These are phyloP conservation scores for Aspergillus candidus DNA, from an alignment of 2,329 filamentous ascomycete genomes.

Conservation along the genomic window DNA sequence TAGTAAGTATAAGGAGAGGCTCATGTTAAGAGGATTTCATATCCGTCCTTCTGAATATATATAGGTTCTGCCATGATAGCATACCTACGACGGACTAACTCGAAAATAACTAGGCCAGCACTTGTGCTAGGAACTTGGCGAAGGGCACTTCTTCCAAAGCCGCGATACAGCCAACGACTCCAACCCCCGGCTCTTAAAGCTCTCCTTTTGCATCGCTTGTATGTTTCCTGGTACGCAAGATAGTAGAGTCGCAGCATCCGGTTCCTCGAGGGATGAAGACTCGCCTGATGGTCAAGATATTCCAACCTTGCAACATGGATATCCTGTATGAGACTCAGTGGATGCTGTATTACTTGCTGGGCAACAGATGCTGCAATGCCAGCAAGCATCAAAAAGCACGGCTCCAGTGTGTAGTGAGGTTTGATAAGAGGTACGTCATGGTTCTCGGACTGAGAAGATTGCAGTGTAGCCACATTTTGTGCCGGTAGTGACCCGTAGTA, in stretches of 20 bases:
- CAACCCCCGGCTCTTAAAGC: constrained; percentile 50
- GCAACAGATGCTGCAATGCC: constrained; percentile 54
- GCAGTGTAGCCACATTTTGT: constrained; percentile 24
- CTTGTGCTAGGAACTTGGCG: constrained; percentile 59
- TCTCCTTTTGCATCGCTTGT: constrained; percentile 47
- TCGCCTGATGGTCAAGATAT: constrained; percentile 51
- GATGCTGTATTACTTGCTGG: constrained; percentile 55
- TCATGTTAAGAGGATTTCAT: constrained; percentile 53
- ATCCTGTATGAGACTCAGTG: constrained; percentile 53
- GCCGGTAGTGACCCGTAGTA: constrained; percentile 47
- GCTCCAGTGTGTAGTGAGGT: constrained; percentile 59
- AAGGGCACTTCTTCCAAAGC: constrained; percentile 52
- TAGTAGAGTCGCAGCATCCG: constrained; percentile 51
- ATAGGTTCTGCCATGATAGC: constrained; percentile 48
- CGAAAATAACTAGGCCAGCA: constrained; percentile 60
- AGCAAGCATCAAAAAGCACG: constrained; percentile 54
- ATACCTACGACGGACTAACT: constrained; percentile 57
- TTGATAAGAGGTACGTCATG: constrained; percentile 45
- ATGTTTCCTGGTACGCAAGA: constrained; percentile 56
- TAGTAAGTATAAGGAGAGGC: not conserved
- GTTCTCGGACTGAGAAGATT: constrained; percentile 20
- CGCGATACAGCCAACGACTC: constrained; percentile 51
- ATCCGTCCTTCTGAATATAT: constrained; percentile 54
- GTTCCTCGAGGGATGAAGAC: constrained; percentile 35
- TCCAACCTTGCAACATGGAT: constrained; percentile 56